Conservation (phyloP, 2,329 filamentous ascomycete species). For the Phaeoacremonium minimum region DNA sequence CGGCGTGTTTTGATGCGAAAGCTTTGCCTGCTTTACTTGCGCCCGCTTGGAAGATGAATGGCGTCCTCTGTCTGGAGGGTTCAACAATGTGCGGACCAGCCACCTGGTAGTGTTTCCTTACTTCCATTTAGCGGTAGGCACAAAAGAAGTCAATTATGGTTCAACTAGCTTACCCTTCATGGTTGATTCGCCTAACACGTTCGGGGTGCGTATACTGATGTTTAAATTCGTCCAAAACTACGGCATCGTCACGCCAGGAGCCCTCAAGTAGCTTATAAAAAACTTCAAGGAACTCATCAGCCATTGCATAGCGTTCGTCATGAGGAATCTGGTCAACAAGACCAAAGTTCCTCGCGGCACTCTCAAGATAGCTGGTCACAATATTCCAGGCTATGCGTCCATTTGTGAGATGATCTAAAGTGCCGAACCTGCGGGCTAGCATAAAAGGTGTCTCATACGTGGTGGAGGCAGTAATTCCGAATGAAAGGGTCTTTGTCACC, state of each 20-base stretch:
- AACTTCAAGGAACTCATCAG: no score
- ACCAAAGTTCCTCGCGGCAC: no score
- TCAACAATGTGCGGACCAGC: not conserved
- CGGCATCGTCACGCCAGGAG: conserved; percentile 2
- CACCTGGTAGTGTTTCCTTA: not conserved
- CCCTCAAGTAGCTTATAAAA: no score
- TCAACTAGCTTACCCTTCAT: conserved; percentile 1
- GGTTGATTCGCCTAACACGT: conserved; percentile 1
- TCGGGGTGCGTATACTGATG: not conserved
- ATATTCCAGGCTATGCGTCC: no score
- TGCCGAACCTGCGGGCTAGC: no score
- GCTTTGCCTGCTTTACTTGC: not conserved
- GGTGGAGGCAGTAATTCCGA: no score
- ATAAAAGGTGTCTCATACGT: no score
- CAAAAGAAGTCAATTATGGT: not conserved
- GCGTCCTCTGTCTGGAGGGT: not conserved
- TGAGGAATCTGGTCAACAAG: no score
- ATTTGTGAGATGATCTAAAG: no score
- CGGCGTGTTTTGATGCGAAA: not conserved
- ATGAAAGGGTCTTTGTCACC: no score
- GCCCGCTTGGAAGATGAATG: not conserved
- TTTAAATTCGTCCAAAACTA: conserved; percentile 1
- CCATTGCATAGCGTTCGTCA: no score
- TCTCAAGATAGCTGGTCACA: no score
- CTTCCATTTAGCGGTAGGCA: not conserved